Base-by-base conservation (phyloP, 305 asterid genomes). In the Solanum hybrid region DNA sequence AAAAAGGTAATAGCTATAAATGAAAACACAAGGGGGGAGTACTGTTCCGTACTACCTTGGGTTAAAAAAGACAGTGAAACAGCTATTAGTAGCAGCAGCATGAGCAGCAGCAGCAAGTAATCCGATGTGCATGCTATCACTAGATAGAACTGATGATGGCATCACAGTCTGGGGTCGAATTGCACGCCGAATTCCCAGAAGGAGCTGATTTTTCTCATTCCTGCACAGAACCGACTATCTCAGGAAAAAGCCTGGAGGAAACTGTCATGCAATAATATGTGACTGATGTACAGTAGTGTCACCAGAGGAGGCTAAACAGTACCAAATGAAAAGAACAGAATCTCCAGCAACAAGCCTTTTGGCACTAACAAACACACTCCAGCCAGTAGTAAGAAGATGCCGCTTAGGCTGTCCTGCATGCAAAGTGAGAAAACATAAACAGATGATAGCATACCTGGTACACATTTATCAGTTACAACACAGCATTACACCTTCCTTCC, bases 51-150 rank as follows among this genome's bases (percentile, higher is more conserved):
- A 69, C 83, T 78, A 95, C 99, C 98, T 95, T 34, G 99, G 99
- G 91, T 97, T 97, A 87, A 91, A 97, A 92, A 97, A 96, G 57
- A 97, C 96, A 57, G 98, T 96, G 94, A 97, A 97, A 94, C 98
- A 95, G 94, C 99, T 97, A 92, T 95, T 96, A 37, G 99, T 97
- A 39, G 99, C 96, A 73, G 99, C 98, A 90, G 99, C 99, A 93
- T 97, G 99, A 93, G 99, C 99, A 90, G 99, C 99, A 10, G 99
- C 99, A 89, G 99, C 99, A 69, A 97, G 98, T 89, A 97, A 93
- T 89, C 99, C 99, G 74, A 97, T 97, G 93, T 97, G 98, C 99
- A 97, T 97, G 91, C 99, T 97, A 92, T 97, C 98, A 90, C 98
- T 96, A 76, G 99, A 97, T 77, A 97, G 95, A 91, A 97, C 99